These are phyloP conservation scores for Crassisporium funariophilum DNA, from an alignment of 768 basidiomycete species.

Conservation along the genomic window DNA sequence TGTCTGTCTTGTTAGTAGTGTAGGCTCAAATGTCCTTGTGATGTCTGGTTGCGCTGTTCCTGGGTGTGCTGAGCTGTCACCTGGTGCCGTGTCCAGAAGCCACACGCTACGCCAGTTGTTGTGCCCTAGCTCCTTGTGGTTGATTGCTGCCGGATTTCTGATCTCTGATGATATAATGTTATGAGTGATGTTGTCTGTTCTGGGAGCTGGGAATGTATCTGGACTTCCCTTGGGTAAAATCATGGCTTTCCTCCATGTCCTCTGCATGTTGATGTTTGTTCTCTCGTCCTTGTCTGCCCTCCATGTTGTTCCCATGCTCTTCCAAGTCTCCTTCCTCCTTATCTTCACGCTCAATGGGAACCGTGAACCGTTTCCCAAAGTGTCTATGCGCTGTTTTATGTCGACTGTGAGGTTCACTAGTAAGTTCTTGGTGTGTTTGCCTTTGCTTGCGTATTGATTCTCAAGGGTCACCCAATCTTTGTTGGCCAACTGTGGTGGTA, in stretches of 20 bases:
- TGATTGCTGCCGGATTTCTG: not conserved
- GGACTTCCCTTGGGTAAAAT: too few species aligned
- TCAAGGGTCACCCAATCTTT: not conserved
- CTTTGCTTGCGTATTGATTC: not conserved
- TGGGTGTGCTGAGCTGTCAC: not conserved
- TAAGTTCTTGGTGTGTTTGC: not conserved
- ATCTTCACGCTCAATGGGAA: constrained; percentile 1
- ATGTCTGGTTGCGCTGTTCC: not conserved
- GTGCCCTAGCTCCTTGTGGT: not conserved
- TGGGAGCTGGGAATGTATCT: too few species aligned
- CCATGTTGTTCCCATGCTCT: not conserved
- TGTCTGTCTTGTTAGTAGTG: constrained; percentile 19
- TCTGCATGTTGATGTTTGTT: too few species aligned
- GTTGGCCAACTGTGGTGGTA: not conserved
- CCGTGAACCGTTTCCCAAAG: not conserved
- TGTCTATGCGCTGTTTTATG: not conserved
- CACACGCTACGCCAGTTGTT: constrained; percentile 7
- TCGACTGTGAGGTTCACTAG: not conserved
- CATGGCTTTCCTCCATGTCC: too few species aligned
- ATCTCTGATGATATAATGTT: not conserved
- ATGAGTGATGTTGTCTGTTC: not conserved
- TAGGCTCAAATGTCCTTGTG: not conserved
- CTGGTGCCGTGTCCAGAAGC: constrained; percentile 7
- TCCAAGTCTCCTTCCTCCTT: not conserved
- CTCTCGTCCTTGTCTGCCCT: too few species aligned